Conservation (phyloP, 2,329 filamentous ascomycete species). For the Didymella lethalis region DNA sequence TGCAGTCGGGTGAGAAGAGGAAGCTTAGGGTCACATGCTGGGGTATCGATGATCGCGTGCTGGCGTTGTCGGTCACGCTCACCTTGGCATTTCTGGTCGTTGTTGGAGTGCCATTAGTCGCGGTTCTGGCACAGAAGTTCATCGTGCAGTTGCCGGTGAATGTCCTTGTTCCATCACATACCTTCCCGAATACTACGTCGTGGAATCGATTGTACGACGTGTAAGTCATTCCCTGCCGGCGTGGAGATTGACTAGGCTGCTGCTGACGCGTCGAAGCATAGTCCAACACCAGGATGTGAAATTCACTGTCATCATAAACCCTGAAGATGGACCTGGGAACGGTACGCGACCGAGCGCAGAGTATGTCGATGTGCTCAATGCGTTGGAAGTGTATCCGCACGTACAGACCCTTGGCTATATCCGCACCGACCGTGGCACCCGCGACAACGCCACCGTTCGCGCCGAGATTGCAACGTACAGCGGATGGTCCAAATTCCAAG, state of each 20-base stretch:
- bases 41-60: constrained; percentile 25
- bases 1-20: constrained; percentile 10
- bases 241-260: background rate
- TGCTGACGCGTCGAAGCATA: constrained; percentile 20
- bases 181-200: constrained; percentile 54
- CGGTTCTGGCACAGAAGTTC: constrained; percentile 33
- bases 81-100: constrained; percentile 28
- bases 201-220: constrained; percentile 42
- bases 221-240: constrained; percentile 20
- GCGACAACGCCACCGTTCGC: constrained; percentile 27
- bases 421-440: constrained; percentile 54
- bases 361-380: constrained; percentile 54
- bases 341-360: constrained; percentile 51
- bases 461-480: constrained; percentile 58
- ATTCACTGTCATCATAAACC: constrained; percentile 62
- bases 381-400: constrained; percentile 54
- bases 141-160: constrained; percentile 35
- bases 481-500: constrained; percentile 53
- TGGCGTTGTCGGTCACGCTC: constrained; percentile 34
- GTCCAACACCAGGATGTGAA: constrained; percentile 49
- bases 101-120: constrained; percentile 32
- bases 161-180: constrained; percentile 59
- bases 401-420: constrained; percentile 60
- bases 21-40: constrained; percentile 9
- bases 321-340: constrained; percentile 55